These are phyloP conservation scores for Nakaseomyces uthaithaninus DNA, from an alignment of 1,139 yeast genomes.

Conservation along the genomic window DNA sequence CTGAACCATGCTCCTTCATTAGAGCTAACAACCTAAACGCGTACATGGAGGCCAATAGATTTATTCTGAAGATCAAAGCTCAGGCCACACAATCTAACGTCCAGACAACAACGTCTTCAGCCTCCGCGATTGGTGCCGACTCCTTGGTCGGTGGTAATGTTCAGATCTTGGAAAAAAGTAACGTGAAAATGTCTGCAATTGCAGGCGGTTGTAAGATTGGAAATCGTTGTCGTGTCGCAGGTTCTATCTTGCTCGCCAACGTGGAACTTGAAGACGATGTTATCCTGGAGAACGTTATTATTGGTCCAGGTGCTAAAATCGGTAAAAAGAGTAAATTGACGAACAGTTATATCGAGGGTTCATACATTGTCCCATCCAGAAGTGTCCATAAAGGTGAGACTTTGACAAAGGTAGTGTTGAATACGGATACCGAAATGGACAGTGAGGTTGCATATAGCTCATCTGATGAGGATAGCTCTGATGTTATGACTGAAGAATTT, in stretches of 20 bases:
- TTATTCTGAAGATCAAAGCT: constrained; percentile 50
- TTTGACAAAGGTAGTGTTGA: constrained; percentile 33
- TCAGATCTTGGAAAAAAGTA: constrained; percentile 64
- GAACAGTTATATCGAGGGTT: constrained; percentile 80
- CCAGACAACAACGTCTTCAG: constrained; percentile 34
- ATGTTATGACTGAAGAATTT: constrained; percentile 10
- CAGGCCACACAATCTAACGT: constrained; percentile 35
- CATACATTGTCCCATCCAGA: constrained; percentile 53
- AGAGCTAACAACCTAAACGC: constrained; percentile 73
- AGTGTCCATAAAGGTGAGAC: constrained; percentile 78
- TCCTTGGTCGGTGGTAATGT: constrained; percentile 61
- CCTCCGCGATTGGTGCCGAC: constrained; percentile 80
- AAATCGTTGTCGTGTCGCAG: constrained; percentile 77
- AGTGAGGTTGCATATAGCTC: constrained; percentile 16
- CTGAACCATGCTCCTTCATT: constrained; percentile 58
- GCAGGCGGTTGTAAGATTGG: constrained; percentile 77
- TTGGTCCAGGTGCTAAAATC: constrained; percentile 62
- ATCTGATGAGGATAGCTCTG: constrained; percentile 24
- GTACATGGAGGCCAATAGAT: constrained; percentile 85
- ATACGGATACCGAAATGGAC: constrained; percentile 10
- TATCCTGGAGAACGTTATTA: constrained; percentile 72
- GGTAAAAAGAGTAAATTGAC: constrained; percentile 53
- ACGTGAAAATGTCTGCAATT: constrained; percentile 75
- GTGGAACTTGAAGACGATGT: constrained; percentile 74
- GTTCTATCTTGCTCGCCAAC: constrained; percentile 68